phyloP scores from a whole-genome alignment of 2,329 filamentous ascomycete genomes.

The Aspergillus jensenii region DNA sequence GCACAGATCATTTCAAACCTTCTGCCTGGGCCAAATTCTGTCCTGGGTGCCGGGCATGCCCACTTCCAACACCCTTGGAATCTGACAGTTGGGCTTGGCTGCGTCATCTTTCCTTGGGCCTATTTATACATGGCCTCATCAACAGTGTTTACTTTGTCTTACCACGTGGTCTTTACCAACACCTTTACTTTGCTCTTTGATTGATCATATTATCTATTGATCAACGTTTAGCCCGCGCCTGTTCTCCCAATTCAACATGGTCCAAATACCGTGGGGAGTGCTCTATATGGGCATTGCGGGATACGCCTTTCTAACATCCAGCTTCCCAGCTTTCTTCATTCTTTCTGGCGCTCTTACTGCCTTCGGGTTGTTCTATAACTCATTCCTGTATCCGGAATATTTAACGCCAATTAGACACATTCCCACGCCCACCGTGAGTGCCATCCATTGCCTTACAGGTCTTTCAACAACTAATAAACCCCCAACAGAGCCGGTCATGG shows the following conservation, averaged over 20 bases:
- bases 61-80: not conserved
- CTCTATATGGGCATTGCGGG: slow-evolving; percentile 21
- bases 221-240: not conserved
- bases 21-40: not conserved
- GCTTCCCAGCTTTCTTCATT: slow-evolving; percentile 21
- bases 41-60: not conserved
- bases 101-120: too few species aligned
- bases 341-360: slow-evolving; percentile 23
- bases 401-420: slow-evolving; percentile 60
- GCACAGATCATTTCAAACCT: not conserved
- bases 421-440: slow-evolving; percentile 52
- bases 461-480: too few species aligned
- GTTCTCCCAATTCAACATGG: slow-evolving; percentile 4
- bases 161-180: not conserved
- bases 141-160: not conserved
- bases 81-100: not conserved
- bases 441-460: not conserved
- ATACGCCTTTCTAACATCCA: slow-evolving; percentile 31
- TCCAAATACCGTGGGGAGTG: slow-evolving; percentile 7
- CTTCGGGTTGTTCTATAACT: slow-evolving; percentile 28
- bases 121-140: not conserved
- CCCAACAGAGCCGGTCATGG: slow-evolving; percentile 38
- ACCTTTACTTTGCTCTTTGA: not conserved
- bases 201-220: not conserved
- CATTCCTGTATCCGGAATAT: slow-evolving; percentile 58